Evolutionary conservation across 179 eudicot genomes (phyloP).

Genomic region (Vitellaria paradoxa): DNA sequence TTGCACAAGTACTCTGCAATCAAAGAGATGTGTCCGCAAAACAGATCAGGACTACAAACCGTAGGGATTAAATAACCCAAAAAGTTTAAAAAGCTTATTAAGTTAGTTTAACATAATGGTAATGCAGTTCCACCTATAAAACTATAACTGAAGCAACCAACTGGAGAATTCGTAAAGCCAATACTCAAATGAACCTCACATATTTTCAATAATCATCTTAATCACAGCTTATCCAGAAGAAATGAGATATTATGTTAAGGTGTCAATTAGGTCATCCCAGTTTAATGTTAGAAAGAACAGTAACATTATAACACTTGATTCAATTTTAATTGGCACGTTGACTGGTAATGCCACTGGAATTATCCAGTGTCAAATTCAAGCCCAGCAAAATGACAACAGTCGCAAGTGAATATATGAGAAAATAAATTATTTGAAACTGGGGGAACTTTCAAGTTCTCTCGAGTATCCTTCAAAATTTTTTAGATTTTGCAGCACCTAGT

Average conservation of each 20-base stretch:
- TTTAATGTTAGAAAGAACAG: background rate
- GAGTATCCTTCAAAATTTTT: background rate
- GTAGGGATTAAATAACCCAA: too few relatives aligned
- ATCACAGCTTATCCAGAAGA: background rate
- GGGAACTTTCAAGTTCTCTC: background rate
- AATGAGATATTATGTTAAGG: background rate
- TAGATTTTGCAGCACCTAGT: background rate
- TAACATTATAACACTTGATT: background rate
- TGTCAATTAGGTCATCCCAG: background rate
- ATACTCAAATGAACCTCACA: background rate
- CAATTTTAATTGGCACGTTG: background rate
- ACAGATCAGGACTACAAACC: background rate
- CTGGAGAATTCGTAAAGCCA: background rate
- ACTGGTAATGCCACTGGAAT: background rate
- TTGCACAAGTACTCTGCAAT: constrained; percentile 51
- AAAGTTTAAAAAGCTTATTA: background rate
- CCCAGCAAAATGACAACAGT: background rate
- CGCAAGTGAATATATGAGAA: background rate
- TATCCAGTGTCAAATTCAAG: background rate
- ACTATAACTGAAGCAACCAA: background rate
- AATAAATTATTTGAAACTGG: background rate
- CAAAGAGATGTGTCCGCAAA: constrained; percentile 9
- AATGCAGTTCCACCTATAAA: background rate
- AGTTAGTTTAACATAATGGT: background rate
- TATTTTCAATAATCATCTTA: background rate